These are phyloP conservation scores for Mycena metata DNA, from an alignment of 768 basidiomycete species.

Conservation along the genomic window DNA sequence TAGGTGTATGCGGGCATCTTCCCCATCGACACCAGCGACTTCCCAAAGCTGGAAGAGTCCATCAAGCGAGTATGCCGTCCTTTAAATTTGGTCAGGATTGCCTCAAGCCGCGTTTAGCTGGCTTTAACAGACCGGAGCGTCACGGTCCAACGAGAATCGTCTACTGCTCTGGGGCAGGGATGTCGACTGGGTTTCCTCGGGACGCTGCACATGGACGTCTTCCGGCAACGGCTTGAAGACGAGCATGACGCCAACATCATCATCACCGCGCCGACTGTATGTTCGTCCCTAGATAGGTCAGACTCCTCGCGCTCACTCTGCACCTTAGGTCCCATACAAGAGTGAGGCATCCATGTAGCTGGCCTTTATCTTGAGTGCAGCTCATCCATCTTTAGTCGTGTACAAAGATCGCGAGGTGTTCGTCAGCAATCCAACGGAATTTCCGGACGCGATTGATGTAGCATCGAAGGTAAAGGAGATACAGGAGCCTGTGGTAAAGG, in stretches of 20 bases:
- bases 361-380: conserved; percentile 2
- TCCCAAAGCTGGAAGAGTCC: conserved; percentile 95
- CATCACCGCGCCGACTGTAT: conserved; percentile 95
- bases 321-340: conserved; percentile 22
- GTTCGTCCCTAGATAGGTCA: conserved; percentile 4
- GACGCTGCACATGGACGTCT: conserved; percentile 96
- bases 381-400: conserved; percentile 65
- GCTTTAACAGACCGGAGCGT: conserved; percentile 92
- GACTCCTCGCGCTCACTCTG: conserved; percentile 55
- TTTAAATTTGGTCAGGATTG: conserved; percentile 27
- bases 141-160: conserved; percentile 91
- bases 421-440: conserved; percentile 95
- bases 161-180: conserved; percentile 94
- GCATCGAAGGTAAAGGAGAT: conserved; percentile 76
- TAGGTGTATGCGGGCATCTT: conserved; percentile 96
- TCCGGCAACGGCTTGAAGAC: conserved; percentile 95
- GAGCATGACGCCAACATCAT: conserved; percentile 96
- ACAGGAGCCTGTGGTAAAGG: conserved; percentile 93
- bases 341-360: conserved; percentile 14
- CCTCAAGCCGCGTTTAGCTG: conserved; percentile 60
- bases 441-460: conserved; percentile 85
- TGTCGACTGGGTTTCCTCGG: conserved; percentile 96
- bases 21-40: conserved; percentile 92
- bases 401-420: conserved; percentile 73
- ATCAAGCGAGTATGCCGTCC: conserved; percentile 78